Conservation (phyloP, 225 moss, liverwort and hornwort genomes). For the Sphagnum contortum region DNA sequence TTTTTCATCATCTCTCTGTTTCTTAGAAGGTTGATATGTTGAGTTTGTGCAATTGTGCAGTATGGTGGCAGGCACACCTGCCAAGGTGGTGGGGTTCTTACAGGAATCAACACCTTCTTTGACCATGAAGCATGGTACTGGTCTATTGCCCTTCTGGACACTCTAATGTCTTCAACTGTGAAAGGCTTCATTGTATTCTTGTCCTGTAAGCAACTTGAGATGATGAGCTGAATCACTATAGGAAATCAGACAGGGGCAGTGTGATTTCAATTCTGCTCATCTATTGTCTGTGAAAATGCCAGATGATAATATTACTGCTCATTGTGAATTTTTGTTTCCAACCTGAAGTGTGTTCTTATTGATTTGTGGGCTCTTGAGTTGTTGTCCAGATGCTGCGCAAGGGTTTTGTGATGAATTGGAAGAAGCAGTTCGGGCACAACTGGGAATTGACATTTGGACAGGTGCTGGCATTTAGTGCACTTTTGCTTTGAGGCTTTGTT, state of each 20-base stretch:
- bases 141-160: no score
- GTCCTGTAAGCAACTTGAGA: no score
- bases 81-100: conserved; percentile 77
- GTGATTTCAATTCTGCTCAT: background rate
- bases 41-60: conserved; percentile 21
- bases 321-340: no score
- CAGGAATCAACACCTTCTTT: conserved; percentile 74
- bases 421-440: conserved; percentile 61
- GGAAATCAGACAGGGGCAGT: background rate
- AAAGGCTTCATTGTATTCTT: no score
- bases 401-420: conserved; percentile 70
- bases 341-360: background rate
- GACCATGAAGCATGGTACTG: conserved; percentile 84
- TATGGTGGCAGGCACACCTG: conserved; percentile 98
- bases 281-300: background rate
- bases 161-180: no score
- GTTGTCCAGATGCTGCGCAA: conserved; percentile 61
- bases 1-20: no score
- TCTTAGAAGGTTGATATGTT: no score
- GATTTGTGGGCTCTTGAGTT: conserved; percentile 5
- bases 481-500: no score
- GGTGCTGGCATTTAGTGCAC: conserved; percentile 64
- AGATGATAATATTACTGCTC: background rate
- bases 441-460: conserved; percentile 55
- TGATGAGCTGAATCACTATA: background rate